phyloP scores from a whole-genome alignment of 2,329 filamentous ascomycete species.

The Phialophora verrucosa region DNA sequence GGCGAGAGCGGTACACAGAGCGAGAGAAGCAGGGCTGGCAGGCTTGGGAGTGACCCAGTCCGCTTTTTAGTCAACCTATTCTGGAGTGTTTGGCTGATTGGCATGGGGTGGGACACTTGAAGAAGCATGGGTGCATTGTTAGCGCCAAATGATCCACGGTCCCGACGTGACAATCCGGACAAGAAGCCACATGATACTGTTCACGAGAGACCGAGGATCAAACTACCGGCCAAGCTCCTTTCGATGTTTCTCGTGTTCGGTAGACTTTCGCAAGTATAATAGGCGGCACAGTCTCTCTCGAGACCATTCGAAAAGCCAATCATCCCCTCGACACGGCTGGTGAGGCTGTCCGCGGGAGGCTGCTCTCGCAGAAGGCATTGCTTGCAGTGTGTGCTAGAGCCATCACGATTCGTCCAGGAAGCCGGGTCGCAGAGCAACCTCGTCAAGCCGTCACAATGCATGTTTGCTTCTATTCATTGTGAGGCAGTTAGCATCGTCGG shows the following conservation, averaged over 20 bases:
- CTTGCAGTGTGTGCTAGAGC: not conserved
- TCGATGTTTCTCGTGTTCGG: conserved; percentile 6
- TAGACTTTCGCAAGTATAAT: not conserved
- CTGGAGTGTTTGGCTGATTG: not conserved
- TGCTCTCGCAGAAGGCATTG: not conserved
- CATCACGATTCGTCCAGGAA: not conserved
- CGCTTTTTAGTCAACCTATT: not conserved
- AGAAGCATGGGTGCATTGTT: not conserved
- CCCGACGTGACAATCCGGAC: conserved; percentile 2
- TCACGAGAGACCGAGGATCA: not conserved
- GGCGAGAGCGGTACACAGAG: conserved; percentile 14
- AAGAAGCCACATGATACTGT: not conserved
- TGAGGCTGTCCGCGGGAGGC: conserved; percentile 6
- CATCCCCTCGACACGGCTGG: not conserved
- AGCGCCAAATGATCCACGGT: not conserved
- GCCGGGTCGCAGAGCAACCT: not conserved
- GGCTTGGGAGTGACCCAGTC: not conserved
- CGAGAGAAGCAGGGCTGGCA: conserved; percentile 5
- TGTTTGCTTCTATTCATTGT: conserved; percentile 18
- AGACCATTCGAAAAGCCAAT: conserved; percentile 1
- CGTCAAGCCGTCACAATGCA: not conserved
- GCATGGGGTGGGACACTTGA: not conserved
- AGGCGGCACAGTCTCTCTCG: not conserved
- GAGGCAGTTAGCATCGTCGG: conserved; percentile 15
- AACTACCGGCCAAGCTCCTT: not conserved